phyloP scores from a whole-genome alignment of 352 stramenopile species.

The Globisporangium nagaii region DNA sequence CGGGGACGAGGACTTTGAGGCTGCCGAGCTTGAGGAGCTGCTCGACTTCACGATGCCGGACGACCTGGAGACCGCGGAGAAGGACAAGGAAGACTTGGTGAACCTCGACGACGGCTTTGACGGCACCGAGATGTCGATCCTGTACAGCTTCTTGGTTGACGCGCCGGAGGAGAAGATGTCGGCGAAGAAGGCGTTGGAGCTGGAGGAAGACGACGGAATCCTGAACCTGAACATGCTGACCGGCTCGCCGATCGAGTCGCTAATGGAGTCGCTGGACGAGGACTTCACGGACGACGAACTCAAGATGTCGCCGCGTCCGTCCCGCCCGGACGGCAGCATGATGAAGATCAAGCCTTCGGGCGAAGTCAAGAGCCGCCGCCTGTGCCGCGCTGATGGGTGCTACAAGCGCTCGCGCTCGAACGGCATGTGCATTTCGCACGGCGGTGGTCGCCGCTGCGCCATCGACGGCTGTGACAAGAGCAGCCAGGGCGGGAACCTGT shows the following conservation, averaged over 20 bases:
- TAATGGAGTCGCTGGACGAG: slow-evolving; percentile 69
- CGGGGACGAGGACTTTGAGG: slow-evolving; percentile 41
- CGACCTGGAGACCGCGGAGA: slow-evolving; percentile 40
- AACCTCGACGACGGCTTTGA: slow-evolving; percentile 82
- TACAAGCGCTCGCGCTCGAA: slow-evolving; percentile 85
- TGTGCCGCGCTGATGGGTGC: slow-evolving; percentile 74
- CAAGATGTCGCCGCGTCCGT: slow-evolving; percentile 41
- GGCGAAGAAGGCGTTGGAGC: slow-evolving; percentile 28
- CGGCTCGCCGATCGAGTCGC: slow-evolving; percentile 52
- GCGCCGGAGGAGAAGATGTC: slow-evolving; percentile 53
- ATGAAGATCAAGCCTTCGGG: slow-evolving; percentile 17
- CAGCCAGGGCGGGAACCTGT: slow-evolving; percentile 76
- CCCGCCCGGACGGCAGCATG: slow-evolving; percentile 16
- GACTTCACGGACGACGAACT: slow-evolving; percentile 71
- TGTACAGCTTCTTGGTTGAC: slow-evolving; percentile 84
- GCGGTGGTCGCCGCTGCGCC: slow-evolving; percentile 69
- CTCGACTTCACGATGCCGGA: slow-evolving; percentile 71
- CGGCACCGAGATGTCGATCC: slow-evolving; percentile 81
- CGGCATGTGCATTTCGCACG: slow-evolving; percentile 82
- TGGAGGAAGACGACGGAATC: slow-evolving; percentile 59
- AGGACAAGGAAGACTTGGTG: slow-evolving; percentile 71
- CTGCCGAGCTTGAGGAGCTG: slow-evolving; percentile 66
- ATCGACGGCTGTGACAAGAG: slow-evolving; percentile 80
- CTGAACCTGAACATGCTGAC: slow-evolving; percentile 74
- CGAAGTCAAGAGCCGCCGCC: slow-evolving; percentile 55